phyloP scores from a whole-genome alignment of 371 early-diverging fungal species.

The Mucor racemosus region DNA sequence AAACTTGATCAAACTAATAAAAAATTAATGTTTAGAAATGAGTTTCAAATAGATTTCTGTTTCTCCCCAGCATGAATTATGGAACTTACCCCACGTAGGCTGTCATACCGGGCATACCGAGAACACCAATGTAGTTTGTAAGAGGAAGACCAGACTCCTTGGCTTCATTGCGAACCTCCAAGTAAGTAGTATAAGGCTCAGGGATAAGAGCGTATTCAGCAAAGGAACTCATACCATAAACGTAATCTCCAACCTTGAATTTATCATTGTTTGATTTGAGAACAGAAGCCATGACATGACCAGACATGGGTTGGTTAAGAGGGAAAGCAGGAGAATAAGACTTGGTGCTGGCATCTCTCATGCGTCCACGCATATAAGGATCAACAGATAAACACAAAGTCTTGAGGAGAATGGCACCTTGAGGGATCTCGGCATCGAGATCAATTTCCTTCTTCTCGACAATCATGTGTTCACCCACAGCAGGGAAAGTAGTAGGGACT shows the following conservation, averaged over 20 bases:
- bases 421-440: constrained; percentile 46
- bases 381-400: constrained; percentile 41
- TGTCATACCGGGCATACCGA: constrained; percentile 60
- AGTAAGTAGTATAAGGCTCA: constrained; percentile 25
- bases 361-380: constrained; percentile 66
- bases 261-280: constrained; percentile 55
- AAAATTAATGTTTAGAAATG: not conserved
- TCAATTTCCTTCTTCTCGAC: constrained; percentile 49
- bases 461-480: constrained; percentile 53
- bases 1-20: constrained; percentile 31
- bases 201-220: constrained; percentile 45
- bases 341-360: constrained; percentile 49
- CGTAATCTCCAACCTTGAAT: constrained; percentile 62
- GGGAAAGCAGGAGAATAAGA: constrained; percentile 60
- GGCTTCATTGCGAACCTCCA: constrained; percentile 40
- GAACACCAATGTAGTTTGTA: constrained; percentile 53
- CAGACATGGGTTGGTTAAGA: constrained; percentile 59
- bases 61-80: not conserved
- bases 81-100: constrained; percentile 43
- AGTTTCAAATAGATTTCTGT: not conserved
- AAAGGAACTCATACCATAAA: constrained; percentile 50
- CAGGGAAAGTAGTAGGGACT: constrained; percentile 49
- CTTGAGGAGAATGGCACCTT: constrained; percentile 61
- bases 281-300: constrained; percentile 61
- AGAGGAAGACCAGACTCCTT: constrained; percentile 44